Percentiles rank a stretch among this genome's conserved stretches.
These are phyloP conservation scores for Maudiozyma saulgeensis DNA, from an alignment of 805 yeast species.

Conservation along the genomic window DNA sequence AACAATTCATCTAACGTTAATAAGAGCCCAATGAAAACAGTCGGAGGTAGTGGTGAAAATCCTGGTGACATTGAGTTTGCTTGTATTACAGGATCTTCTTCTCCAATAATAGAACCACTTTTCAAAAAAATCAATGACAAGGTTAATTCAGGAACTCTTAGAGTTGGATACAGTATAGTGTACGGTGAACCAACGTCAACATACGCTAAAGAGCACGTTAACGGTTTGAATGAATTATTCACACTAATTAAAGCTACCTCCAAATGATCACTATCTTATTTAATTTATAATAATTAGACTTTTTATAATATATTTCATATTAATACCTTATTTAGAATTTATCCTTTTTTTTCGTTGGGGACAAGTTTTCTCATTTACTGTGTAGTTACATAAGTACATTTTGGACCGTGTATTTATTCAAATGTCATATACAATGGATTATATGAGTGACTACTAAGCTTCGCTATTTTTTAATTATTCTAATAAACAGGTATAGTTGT, in stretches of 20 bases:
- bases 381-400: no score
- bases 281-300: no score
- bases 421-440: no score
- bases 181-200: constrained; percentile 44
- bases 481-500: no score
- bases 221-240: constrained; percentile 63
- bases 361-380: no score
- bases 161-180: constrained; percentile 50
- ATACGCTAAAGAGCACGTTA: constrained; percentile 52
- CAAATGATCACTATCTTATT: not conserved
- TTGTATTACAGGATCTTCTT: constrained; percentile 55
- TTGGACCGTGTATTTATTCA: no score
- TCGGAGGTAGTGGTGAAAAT: constrained; percentile 10
- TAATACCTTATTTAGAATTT: no score
- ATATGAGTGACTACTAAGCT: no score
- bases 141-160: constrained; percentile 30
- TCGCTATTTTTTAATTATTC: no score
- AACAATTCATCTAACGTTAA: constrained; percentile 19
- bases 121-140: constrained; percentile 45
- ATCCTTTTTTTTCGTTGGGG: no score
- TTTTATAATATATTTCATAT: no score
- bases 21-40: constrained; percentile 20
- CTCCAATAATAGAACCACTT: constrained; percentile 60
- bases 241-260: constrained; percentile 33
- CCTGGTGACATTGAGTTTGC: constrained; percentile 33